Base-by-base conservation (phyloP, 2,329 filamentous ascomycete species). In the Ceratocystis diversiconidia region DNA sequence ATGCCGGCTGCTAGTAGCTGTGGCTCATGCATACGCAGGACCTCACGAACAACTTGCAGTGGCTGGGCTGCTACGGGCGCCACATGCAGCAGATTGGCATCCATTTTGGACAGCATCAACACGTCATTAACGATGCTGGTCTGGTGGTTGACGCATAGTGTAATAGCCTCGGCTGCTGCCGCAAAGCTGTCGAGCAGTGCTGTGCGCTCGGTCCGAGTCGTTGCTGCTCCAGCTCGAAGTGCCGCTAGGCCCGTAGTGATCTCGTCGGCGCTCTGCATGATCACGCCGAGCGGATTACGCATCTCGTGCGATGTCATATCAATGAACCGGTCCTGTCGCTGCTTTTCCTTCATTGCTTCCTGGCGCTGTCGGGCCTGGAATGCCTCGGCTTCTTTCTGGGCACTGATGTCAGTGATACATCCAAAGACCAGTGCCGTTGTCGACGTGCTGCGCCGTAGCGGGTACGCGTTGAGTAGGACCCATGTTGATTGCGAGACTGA, bases 321-420 rank as follows among this genome's bases (percentile, higher is more conserved):
- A 69, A 89, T 88, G 71, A 88, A 88, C 69, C 88, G 88, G 70
- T 85, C 82, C 69, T 85, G 82, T 68, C 88, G 85, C 28, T 84
- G 79, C 73, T 94, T 94, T 68, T 91, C 79, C 72, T 92, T 87
- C 1, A 92, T 83, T 0, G 89, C 90, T 72, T 94, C 89, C 71
- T 92, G 84, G 71, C 89, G 87, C 66, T 89, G 85, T 57, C 85
- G 81, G 70, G 83, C 89, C 73, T 95, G 89, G 43, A 90, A 84
- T 60, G 86, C 85, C 73, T 95, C 90, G 0, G 90, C 89, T 79
- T 86, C 87, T 73, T 95, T 95, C 72, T 94, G 89, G 64, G 88
- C 83, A 19, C 87, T 90, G 69, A 95, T 95, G 71, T 95, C 89
- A 0, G 89, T 92, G 63, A 95, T 86, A 71, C 85, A 88, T 63